Evolutionary conservation across 2,329 filamentous ascomycete genomes (phyloP).

Genomic region (Cryphonectria naterciae): DNA sequence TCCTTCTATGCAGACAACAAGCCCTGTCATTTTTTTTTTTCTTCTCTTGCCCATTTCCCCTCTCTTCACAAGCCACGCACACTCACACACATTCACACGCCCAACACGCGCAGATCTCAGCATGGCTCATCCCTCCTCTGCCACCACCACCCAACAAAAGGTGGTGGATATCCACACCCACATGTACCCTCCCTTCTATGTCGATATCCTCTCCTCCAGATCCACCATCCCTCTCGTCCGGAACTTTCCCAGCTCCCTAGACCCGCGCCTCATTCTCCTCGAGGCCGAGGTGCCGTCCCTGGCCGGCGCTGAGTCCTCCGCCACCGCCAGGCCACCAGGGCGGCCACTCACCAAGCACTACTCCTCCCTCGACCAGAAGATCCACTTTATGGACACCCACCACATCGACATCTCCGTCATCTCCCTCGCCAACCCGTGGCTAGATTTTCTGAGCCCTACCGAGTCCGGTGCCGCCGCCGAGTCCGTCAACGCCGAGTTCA

Average conservation of each 20-base stretch:
- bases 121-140: constrained; percentile 19
- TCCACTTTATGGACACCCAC: constrained; percentile 87
- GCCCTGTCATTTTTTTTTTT: neutral
- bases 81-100: too few species aligned
- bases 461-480: constrained; percentile 67
- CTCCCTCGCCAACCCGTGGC: constrained; percentile 90
- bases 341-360: constrained; percentile 84
- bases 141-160: constrained; percentile 29
- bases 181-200: constrained; percentile 69
- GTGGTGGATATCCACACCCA: constrained; percentile 72
- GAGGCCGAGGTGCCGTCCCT: constrained; percentile 40
- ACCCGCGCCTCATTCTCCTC: constrained; percentile 64
- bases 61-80: neutral
- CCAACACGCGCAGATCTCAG: neutral
- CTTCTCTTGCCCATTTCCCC: neutral
- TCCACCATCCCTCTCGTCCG: constrained; percentile 72
- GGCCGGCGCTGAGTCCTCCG: constrained; percentile 49
- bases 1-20: neutral
- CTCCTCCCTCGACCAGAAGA: constrained; percentile 77
- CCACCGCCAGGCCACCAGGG: constrained; percentile 66
- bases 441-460: constrained; percentile 73
- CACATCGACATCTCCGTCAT: constrained; percentile 82
- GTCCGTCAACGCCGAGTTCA: constrained; percentile 78
- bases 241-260: constrained; percentile 58
- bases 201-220: constrained; percentile 62